These are phyloP conservation scores for Leptographium wingfieldii DNA, from an alignment of 2,329 filamentous ascomycete species.

Conservation along the genomic window DNA sequence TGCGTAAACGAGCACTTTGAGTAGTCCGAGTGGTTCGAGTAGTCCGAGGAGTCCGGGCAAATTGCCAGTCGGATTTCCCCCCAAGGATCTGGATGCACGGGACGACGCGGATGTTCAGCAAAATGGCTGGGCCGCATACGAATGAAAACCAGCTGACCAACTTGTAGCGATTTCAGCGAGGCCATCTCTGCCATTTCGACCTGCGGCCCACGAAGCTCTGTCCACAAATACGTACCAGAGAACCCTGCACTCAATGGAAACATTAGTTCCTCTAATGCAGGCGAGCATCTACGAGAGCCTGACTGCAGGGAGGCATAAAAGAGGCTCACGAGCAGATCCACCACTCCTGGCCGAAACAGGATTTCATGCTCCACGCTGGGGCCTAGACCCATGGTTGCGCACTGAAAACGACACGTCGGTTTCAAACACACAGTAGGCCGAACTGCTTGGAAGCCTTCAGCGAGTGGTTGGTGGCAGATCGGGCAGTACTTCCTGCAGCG, in stretches of 20 bases:
- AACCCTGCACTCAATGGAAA: not conserved
- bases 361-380: constrained; percentile 80
- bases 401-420: constrained; percentile 72
- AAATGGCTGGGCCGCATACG: not conserved
- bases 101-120: not conserved
- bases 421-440: constrained; percentile 71
- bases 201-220: not conserved
- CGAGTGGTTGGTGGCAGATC: constrained; percentile 61
- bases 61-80: not conserved
- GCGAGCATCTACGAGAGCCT: not conserved
- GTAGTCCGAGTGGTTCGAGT: too few species aligned
- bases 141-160: not conserved
- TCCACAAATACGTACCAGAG: not conserved
- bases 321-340: constrained; percentile 74
- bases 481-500: constrained; percentile 80
- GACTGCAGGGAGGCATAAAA: constrained; percentile 45
- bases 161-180: not conserved
- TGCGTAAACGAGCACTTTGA: too few species aligned
- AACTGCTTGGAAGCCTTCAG: constrained; percentile 52
- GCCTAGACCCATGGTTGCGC: constrained; percentile 75
- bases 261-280: not conserved
- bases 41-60: too few species aligned
- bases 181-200: not conserved
- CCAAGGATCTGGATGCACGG: not conserved
- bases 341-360: constrained; percentile 62